Conservation (phyloP, 805 yeast species). For the Lipomyces yamadae region DNA sequence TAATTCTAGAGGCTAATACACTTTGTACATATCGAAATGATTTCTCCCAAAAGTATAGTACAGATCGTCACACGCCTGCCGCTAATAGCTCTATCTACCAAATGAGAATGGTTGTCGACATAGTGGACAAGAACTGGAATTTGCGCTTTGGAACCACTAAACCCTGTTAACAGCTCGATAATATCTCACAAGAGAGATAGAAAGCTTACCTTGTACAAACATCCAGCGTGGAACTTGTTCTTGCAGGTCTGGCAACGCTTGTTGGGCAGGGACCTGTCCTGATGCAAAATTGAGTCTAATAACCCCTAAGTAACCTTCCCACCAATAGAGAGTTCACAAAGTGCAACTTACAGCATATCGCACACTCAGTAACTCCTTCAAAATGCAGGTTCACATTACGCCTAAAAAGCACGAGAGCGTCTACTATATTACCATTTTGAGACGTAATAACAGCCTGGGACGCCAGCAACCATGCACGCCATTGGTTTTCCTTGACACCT, state of each 20-base stretch:
- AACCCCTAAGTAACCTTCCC: background rate
- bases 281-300: constrained; percentile 74
- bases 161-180: constrained; percentile 5
- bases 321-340: background rate
- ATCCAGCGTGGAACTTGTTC: constrained; percentile 93
- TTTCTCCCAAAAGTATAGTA: no score
- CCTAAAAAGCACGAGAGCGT: constrained; percentile 68
- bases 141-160: constrained; percentile 91
- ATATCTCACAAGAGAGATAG: no score
- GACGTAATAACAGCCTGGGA: constrained; percentile 81
- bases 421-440: constrained; percentile 56
- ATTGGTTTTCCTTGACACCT: constrained; percentile 88
- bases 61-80: background rate
- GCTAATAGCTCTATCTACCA: constrained; percentile 20
- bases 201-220: constrained; percentile 66
- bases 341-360: constrained; percentile 68
- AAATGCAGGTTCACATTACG: constrained; percentile 82
- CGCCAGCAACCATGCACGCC: constrained; percentile 94
- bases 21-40: no score
- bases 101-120: constrained; percentile 59
- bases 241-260: constrained; percentile 88
- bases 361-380: constrained; percentile 95
- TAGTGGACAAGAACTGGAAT: constrained; percentile 90
- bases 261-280: constrained; percentile 87
- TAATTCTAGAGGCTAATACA: no score